Conservation (phyloP, 208 protist genomes). For the Leishmania mexicana region DNA sequence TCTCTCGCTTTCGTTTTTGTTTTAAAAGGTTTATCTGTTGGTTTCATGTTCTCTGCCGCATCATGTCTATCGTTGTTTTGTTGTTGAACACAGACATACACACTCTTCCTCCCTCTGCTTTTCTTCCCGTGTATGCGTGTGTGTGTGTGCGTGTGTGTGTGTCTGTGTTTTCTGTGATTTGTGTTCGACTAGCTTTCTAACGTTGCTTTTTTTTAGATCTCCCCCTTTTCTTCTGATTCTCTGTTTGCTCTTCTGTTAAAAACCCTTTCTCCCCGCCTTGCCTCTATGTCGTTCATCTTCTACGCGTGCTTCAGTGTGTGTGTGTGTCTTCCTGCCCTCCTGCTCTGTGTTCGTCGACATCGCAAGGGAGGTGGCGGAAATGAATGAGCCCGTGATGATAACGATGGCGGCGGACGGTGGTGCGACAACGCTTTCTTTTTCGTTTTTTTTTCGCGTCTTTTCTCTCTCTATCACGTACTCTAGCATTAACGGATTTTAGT, state of each 20-base stretch:
- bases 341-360: conserved; percentile 8
- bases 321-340: not conserved
- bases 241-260: not conserved
- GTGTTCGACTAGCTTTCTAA: not conserved
- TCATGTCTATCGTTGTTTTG: not conserved
- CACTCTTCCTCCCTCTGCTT: not conserved
- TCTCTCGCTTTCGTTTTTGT: not conserved
- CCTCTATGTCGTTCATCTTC: not conserved
- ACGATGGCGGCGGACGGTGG: not conserved
- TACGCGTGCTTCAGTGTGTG: not conserved
- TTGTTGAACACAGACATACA: not conserved
- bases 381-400: not conserved
- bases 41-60: not conserved
- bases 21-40: not conserved
- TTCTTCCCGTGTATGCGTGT: not conserved
- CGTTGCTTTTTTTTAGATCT: not conserved
- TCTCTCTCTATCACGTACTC: not conserved
- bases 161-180: not conserved
- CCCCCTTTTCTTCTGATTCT: not conserved
- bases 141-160: not conserved
- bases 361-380: not conserved
- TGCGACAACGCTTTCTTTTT: not conserved
- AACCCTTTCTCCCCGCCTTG: not conserved
- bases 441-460: not conserved
- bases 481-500: not conserved